Base-by-base conservation (phyloP, 2,329 filamentous ascomycete genomes). In the Alternaria sp. region DNA sequence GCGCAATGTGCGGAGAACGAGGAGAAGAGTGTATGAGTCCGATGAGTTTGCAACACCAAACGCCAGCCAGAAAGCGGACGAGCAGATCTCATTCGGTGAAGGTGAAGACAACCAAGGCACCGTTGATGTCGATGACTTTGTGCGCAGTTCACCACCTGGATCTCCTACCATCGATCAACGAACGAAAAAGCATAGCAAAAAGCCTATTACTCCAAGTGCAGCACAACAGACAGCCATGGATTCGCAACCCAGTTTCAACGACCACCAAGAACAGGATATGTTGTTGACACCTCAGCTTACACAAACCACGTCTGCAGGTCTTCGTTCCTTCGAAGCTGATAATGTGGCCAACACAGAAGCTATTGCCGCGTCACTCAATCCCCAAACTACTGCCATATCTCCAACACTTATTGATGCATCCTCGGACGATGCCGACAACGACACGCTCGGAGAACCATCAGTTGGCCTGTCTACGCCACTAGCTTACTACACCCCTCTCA, bases 401-500 rank as follows among this genome's bases (percentile, higher is more conserved):
- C 60, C 36, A 54, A 50, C 51, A 10, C 50, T 53, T n/a, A 62
- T 54, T 16, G 40, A 65, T 10, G 54, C 63, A 18, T 71, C 64
- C 4, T 71, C 72, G 5, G 30, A 36, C 8, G 32, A 50, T 3
- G 27, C 63, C 67, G 48, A 50, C 40, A 59, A 67, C 22, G 62
- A 60, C 45, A 45, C 66, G n/a, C 18, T 46, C 5, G 36, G 63
- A 1, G 52, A 36, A 14, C 73, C 75, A 5, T 71, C 69, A n/a
- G 70, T 77, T 48, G 82, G 81, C 45, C 69, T 81, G 38, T 72
- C 71, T 2, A 83, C 82, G 0, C 65, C 75, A 0, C 64, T 80
- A n/a, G 74, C 78, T 5, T 85, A 84, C 73, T 84, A 83, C 72
- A 80, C 78, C 0, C 79, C 81, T 0, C 75, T 85, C 0, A 72